These are phyloP conservation scores for Leishmania arabica DNA, from an alignment of 208 protist species.

Conservation along the genomic window DNA sequence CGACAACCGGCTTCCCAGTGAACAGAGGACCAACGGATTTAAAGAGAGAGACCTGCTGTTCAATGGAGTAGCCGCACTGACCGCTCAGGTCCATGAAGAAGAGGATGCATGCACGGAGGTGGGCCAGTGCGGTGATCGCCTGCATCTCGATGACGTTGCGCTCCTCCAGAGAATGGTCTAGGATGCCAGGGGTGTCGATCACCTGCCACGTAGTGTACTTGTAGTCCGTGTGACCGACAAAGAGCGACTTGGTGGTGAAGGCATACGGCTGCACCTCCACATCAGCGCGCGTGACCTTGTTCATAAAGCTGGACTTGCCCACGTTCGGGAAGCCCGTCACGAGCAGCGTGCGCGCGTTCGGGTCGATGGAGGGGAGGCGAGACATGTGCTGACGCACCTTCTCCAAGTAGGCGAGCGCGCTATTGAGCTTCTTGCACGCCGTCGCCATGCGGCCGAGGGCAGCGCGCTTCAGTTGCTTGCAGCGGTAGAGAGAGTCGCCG, in stretches of 20 bases:
- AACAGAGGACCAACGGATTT: constrained; percentile 99
- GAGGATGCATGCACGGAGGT: constrained; percentile 97
- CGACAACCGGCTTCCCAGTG: constrained; percentile 99
- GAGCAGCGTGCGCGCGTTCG: constrained; percentile 98
- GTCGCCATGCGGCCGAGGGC: constrained; percentile 99
- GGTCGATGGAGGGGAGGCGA: constrained; percentile 99
- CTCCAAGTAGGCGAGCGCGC: constrained; percentile 98
- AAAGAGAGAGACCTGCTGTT: constrained; percentile 98
- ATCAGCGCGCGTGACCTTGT: constrained; percentile 99
- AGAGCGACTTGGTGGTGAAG: constrained; percentile 99
- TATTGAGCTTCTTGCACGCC: constrained; percentile 96
- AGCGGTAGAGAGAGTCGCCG: constrained; percentile 99
- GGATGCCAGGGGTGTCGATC: constrained; percentile 99
- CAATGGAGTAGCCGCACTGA: constrained; percentile 98
- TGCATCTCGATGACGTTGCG: constrained; percentile 99
- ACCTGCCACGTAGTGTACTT: constrained; percentile 99
- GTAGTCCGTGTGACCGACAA: constrained; percentile 99
- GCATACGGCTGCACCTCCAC: constrained; percentile 99
- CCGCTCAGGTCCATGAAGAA: constrained; percentile 99
- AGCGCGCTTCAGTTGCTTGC: constrained; percentile 99
- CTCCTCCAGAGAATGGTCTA: constrained; percentile 99
- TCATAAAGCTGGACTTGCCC: constrained; percentile 99
- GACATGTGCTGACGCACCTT: constrained; percentile 99
- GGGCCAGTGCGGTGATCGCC: constrained; percentile 99
- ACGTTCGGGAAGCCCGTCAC: constrained; percentile 99